Percentiles rank a stretch among this genome's conserved stretches.
These are phyloP conservation scores for Penicillium antarcticum DNA, from an alignment of 495 filamentous ascomycete species.

Conservation along the genomic window DNA sequence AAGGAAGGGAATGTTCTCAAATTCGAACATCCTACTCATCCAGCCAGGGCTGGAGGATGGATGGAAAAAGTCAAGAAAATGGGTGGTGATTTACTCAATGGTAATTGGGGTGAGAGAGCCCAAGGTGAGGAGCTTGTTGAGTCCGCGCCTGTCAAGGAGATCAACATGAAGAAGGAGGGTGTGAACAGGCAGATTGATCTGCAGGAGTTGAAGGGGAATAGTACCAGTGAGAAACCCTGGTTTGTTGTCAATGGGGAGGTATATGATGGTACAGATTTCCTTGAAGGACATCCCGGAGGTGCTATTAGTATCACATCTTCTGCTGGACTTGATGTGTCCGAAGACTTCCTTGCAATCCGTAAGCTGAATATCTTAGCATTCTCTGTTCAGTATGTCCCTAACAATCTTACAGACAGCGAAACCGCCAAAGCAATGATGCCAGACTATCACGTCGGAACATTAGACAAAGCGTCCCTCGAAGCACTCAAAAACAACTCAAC, in stretches of 20 bases:
- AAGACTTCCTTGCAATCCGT: constrained; percentile 96
- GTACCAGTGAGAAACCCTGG: constrained; percentile 69
- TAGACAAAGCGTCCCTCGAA: constrained; percentile 56
- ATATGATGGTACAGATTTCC: constrained; percentile 82
- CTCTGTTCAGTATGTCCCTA: background rate
- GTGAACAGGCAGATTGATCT: constrained; percentile 61
- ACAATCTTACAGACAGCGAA: constrained; percentile 64
- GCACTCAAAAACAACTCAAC: constrained; percentile 39
- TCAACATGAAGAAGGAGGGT: constrained; percentile 77
- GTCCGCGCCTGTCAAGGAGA: constrained; percentile 53
- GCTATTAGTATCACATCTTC: constrained; percentile 82
- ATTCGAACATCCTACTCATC: constrained; percentile 91
- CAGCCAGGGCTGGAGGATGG: constrained; percentile 82
- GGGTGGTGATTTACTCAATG: constrained; percentile 77
- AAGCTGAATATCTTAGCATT: constrained; percentile 32
- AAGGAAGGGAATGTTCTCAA: constrained; percentile 63
- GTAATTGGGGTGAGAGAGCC: constrained; percentile 79
- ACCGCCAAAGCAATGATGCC: constrained; percentile 93
- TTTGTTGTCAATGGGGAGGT: constrained; percentile 92
- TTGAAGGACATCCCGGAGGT: constrained; percentile 86
- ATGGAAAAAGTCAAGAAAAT: constrained; percentile 93
- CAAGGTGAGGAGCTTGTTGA: constrained; percentile 53
- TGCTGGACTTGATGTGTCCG: constrained; percentile 80
- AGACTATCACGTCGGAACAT: constrained; percentile 79
- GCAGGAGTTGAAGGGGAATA: constrained; percentile 71